Conservation (phyloP, 208 protist genomes). For the Trypanosoma cruzi region DNA sequence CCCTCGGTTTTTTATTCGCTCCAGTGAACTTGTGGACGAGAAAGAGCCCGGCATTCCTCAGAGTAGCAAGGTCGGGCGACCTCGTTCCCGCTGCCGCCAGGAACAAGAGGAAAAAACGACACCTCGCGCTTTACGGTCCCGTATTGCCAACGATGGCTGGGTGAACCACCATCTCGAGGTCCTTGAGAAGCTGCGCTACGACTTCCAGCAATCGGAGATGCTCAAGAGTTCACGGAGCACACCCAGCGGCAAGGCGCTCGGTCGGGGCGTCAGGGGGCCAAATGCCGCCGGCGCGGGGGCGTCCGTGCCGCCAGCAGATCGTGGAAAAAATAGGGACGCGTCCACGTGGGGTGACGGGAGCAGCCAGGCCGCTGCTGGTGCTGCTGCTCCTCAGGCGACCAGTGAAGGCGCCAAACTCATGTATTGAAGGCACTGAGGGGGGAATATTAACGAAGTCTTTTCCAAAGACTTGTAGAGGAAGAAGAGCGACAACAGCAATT, state of each 20-base stretch:
- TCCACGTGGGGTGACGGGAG: not conserved
- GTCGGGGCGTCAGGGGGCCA: not conserved
- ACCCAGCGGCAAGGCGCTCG: slow-evolving; percentile 4
- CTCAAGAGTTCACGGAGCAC: slow-evolving; percentile 26
- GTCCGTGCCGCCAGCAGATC: not conserved
- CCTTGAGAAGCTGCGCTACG: slow-evolving; percentile 37
- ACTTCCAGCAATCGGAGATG: slow-evolving; percentile 30
- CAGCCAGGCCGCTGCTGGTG: not conserved
- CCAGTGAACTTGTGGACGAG: not conserved
- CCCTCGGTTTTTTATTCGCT: not conserved
- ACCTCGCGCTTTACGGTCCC: slow-evolving; percentile 9
- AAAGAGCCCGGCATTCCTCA: not conserved
- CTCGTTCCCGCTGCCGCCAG: not conserved
- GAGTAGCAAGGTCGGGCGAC: not conserved
- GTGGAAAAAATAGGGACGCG: too few species aligned
- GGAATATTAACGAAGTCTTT: not conserved
- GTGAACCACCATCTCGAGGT: slow-evolving; percentile 24
- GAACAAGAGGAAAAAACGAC: slow-evolving; percentile 13
- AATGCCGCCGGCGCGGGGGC: not conserved
- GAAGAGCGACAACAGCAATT: not conserved
- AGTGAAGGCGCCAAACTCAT: not conserved
- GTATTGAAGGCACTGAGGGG: not conserved
- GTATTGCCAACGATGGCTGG: slow-evolving; percentile 29
- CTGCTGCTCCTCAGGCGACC: not conserved
- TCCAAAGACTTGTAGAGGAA: not conserved